Evolutionary conservation across 2,329 filamentous ascomycete genomes (phyloP).

Genomic region (Calcarisporium arbuscula): DNA sequence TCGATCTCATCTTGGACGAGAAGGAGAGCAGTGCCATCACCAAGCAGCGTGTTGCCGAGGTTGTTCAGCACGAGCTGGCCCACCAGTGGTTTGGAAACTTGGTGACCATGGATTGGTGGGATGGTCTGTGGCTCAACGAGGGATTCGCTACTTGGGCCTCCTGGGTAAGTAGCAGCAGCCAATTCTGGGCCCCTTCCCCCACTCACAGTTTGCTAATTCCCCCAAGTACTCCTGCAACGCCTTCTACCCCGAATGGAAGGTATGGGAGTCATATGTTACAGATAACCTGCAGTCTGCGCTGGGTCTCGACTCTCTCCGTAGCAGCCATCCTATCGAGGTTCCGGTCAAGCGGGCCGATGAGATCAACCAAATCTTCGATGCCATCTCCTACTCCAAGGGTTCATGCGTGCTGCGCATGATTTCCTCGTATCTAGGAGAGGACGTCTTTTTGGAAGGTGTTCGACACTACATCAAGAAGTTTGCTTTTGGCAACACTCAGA

Average conservation of each 20-base stretch:
- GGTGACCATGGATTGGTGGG: slow-evolving; percentile 98
- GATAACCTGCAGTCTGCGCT: slow-evolving; percentile 87
- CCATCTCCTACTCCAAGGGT: slow-evolving; percentile 95
- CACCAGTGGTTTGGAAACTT: slow-evolving; percentile 99
- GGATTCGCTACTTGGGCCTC: slow-evolving; percentile 61
- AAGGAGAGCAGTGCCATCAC: slow-evolving; percentile 82
- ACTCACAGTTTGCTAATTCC: slow-evolving; percentile 4
- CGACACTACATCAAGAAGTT: slow-evolving; percentile 90
- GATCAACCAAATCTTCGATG: slow-evolving; percentile 97
- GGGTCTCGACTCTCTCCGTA: slow-evolving; percentile 81
- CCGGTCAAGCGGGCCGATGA: slow-evolving; percentile 93
- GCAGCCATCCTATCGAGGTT: slow-evolving; percentile 94
- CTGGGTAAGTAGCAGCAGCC: slow-evolving; percentile 17
- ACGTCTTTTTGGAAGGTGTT: slow-evolving; percentile 87
- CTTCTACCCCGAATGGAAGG: slow-evolving; percentile 97
- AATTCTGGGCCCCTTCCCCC: background rate
- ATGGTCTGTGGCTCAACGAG: slow-evolving; percentile 93
- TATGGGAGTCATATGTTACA: slow-evolving; percentile 92
- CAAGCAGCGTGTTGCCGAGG: slow-evolving; percentile 90
- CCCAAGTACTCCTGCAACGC: slow-evolving; percentile 74
- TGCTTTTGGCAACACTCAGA: slow-evolving; percentile 92
- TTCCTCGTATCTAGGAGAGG: slow-evolving; percentile 88
- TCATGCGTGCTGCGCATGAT: slow-evolving; percentile 97
- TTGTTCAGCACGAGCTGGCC: slow-evolving; percentile 92
- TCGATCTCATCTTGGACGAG: slow-evolving; percentile 50